A percentile compares a stretch with the other conserved stretches of the same genome.
Evolutionary conservation across 495 filamentous ascomycete species (phyloP).

Genomic region (Hypoxylon subgilvum): DNA sequence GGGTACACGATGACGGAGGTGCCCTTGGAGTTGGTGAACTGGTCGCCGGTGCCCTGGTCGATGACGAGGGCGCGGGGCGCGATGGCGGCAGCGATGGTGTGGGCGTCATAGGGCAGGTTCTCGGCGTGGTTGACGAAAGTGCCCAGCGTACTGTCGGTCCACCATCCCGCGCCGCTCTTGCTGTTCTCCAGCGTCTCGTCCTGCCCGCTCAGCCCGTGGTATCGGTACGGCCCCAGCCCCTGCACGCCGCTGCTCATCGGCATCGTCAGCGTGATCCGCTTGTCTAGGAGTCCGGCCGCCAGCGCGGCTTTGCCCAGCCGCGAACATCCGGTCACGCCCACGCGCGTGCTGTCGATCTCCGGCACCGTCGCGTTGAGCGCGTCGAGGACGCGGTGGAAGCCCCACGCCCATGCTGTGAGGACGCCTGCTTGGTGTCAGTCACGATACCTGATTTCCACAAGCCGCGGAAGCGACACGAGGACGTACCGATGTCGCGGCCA

Average conservation of each 20-base stretch:
- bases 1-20: conserved; percentile 58
- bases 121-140: conserved; percentile 57
- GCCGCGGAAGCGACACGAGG: neutral
- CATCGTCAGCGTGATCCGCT: conserved; percentile 61
- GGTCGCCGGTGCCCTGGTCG: conserved; percentile 57
- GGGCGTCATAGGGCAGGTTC: conserved; percentile 59
- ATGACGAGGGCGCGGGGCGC: conserved; percentile 60
- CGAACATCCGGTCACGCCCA: conserved; percentile 60
- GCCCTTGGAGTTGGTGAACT: conserved; percentile 58
- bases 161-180: conserved; percentile 61
- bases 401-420: conserved; percentile 61
- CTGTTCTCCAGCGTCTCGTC: conserved; percentile 62
- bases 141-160: conserved; percentile 54
- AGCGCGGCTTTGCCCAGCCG: conserved; percentile 60
- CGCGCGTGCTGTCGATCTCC: conserved; percentile 55
- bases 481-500: conserved; percentile 57
- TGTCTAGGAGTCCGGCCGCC: conserved; percentile 58
- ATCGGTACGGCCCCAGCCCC: conserved; percentile 59
- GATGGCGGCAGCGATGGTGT: conserved; percentile 60
- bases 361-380: conserved; percentile 55
- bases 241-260: conserved; percentile 62
- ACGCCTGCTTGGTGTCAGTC: conserved; percentile 41
- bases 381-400: conserved; percentile 60
- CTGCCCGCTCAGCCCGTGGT: conserved; percentile 58
- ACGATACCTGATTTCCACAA: neutral